A percentile compares a stretch with the other conserved stretches of the same genome.
These are phyloP conservation scores for Smallanthus sonchifolius DNA, from an alignment of 129 eudicot genomes.

Conservation along the genomic window DNA sequence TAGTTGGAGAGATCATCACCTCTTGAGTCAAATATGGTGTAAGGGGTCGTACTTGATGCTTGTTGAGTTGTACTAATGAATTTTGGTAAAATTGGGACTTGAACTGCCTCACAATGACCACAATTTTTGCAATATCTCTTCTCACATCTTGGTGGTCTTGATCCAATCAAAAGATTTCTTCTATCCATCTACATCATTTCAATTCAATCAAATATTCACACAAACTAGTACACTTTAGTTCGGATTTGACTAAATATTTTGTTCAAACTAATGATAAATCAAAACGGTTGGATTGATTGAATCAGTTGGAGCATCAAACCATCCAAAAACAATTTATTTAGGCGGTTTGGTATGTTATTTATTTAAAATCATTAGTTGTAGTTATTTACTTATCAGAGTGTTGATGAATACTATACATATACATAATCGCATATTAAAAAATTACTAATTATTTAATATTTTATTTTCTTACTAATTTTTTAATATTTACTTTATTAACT, in stretches of 20 bases:
- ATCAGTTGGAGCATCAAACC: neutral
- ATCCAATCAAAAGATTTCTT: constrained; percentile 57
- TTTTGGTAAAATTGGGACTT: constrained; percentile 64
- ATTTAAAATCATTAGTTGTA: neutral
- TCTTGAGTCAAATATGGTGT: constrained; percentile 46
- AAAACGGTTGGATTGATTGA: neutral
- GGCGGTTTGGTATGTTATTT: neutral
- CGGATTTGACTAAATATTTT: no score
- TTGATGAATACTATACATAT: neutral
- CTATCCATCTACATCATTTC: constrained; percentile 27
- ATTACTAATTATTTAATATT: no score
- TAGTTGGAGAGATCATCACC: constrained; percentile 70
- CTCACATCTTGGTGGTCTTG: constrained; percentile 88
- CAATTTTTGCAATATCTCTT: constrained; percentile 47
- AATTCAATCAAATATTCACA: neutral
- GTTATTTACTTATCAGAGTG: neutral
- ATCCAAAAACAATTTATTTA: neutral
- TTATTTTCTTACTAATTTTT: no score
- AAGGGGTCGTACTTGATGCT: constrained; percentile 24
- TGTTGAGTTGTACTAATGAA: constrained; percentile 17
- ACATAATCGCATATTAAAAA: neutral
- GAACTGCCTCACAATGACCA: constrained; percentile 76
- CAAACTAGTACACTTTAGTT: no score
- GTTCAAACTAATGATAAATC: neutral
- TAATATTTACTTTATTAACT: no score